Evolutionary conservation across 108 stramenopile genomes (phyloP).

Genomic region (Nannochloropsis salina): DNA sequence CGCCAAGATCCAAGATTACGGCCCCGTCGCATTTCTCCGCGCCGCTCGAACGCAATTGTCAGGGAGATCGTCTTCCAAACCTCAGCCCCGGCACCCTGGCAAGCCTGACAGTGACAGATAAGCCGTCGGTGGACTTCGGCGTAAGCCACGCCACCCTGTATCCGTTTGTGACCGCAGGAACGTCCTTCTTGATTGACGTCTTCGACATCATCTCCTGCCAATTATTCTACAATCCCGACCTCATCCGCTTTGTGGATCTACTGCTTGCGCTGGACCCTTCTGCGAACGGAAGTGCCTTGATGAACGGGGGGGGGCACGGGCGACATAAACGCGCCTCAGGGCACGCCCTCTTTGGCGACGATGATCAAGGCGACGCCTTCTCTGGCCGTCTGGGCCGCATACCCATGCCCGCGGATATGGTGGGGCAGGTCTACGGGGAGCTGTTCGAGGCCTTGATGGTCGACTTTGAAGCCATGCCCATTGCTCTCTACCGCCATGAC

Average conservation of each 20-base stretch:
- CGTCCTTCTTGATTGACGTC: not conserved
- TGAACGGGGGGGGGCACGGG: not conserved
- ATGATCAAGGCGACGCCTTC: not conserved
- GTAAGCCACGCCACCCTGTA: not conserved
- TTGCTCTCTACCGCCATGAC: slow-evolving; percentile 8
- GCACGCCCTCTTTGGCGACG: not conserved
- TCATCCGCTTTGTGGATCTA: slow-evolving; percentile 17
- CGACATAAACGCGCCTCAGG: too few species aligned
- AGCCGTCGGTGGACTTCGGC: not conserved
- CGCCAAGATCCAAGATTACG: not conserved
- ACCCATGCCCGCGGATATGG: not conserved
- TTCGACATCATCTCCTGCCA: slow-evolving; percentile 20
- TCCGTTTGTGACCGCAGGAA: slow-evolving; percentile 17
- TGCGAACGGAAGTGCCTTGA: not conserved
- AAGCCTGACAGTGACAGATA: not conserved
- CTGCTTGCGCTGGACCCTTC: not conserved
- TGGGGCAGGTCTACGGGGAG: not conserved
- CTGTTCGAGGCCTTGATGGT: slow-evolving; percentile 15
- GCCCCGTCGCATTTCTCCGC: not conserved
- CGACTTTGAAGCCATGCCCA: slow-evolving; percentile 14
- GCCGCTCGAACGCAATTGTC: not conserved
- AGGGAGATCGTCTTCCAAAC: not conserved
- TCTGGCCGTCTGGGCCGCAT: slow-evolving; percentile 5
- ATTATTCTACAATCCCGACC: not conserved
- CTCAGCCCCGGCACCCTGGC: not conserved